Evolutionary conservation across 2,329 filamentous ascomycete genomes (phyloP).

Genomic region (Botryotinia calthae): DNA sequence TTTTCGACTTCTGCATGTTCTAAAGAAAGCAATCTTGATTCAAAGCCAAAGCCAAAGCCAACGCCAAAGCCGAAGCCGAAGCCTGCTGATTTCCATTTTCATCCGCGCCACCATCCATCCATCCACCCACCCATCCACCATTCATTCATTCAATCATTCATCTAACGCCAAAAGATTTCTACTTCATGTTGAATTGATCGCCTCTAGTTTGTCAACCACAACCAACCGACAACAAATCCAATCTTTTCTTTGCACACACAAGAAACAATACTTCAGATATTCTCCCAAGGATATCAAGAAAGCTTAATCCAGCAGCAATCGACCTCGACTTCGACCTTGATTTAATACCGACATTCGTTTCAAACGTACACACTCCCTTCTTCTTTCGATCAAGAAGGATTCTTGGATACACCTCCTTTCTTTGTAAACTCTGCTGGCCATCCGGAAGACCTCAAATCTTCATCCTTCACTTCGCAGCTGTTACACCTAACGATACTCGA

Average conservation of each 20-base stretch:
- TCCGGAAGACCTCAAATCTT: not conserved
- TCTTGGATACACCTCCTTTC: constrained; percentile 18
- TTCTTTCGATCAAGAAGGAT: not conserved
- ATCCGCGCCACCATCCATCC: constrained; percentile 4
- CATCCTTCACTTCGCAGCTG: not conserved
- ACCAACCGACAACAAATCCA: not conserved
- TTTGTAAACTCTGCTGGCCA: not conserved
- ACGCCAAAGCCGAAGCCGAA: not conserved
- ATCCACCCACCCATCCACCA: not conserved
- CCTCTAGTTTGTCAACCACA: not conserved
- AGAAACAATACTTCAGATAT: not conserved
- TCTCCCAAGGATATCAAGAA: not conserved
- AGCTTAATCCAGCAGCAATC: not conserved
- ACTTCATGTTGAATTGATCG: not conserved
- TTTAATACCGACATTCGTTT: constrained; percentile 9
- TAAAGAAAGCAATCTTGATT: constrained; percentile 1
- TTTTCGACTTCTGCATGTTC: constrained; percentile 1
- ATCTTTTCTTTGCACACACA: not conserved
- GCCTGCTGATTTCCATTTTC: not conserved
- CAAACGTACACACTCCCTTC: not conserved
- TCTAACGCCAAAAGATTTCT: not conserved
- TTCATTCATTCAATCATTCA: not conserved
- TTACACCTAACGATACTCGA: not conserved
- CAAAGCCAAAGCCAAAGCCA: not conserved
- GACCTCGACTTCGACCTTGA: not conserved